Conservation (phyloP, 768 basidiomycete genomes). For the Russula brevipes region DNA sequence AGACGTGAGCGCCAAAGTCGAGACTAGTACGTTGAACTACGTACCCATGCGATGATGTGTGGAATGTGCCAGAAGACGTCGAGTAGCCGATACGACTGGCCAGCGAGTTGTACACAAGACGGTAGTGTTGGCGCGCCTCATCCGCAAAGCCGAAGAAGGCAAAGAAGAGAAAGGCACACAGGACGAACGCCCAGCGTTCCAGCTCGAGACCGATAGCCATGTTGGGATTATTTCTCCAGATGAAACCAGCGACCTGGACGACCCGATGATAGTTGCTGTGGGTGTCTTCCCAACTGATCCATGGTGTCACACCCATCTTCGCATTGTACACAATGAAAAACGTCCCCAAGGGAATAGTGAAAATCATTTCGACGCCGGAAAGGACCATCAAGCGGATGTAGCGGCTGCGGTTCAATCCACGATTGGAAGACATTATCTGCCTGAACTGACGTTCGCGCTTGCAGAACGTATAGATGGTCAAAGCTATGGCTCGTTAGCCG, state of each 20-base stretch:
- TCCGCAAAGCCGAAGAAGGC: slow-evolving; percentile 51
- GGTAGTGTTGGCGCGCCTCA: slow-evolving; percentile 43
- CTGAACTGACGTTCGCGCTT: slow-evolving; percentile 29
- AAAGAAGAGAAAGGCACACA: slow-evolving; percentile 42
- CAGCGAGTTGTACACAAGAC: slow-evolving; percentile 27
- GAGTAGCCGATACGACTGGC: slow-evolving; percentile 30
- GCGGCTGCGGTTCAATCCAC: slow-evolving; percentile 39
- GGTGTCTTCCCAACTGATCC: slow-evolving; percentile 44
- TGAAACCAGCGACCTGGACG: slow-evolving; percentile 31
- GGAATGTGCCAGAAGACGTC: slow-evolving; percentile 9
- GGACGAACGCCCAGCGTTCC: slow-evolving; percentile 38
- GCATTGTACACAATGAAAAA: slow-evolving; percentile 31
- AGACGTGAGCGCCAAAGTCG: background rate
- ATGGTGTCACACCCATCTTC: slow-evolving; percentile 32
- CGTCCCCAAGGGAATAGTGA: slow-evolving; percentile 33
- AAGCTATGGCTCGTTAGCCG: slow-evolving; percentile 18
- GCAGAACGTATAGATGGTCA: slow-evolving; percentile 29
- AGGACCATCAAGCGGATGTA: slow-evolving; percentile 43
- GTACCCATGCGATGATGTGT: slow-evolving; percentile 12
- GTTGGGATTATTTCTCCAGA: slow-evolving; percentile 34
- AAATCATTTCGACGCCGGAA: slow-evolving; percentile 30
- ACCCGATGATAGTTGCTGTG: slow-evolving; percentile 47
- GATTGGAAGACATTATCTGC: slow-evolving; percentile 29
- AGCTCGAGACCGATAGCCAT: slow-evolving; percentile 30
- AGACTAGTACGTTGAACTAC: background rate